A percentile compares a stretch with the other conserved stretches of the same genome.
Evolutionary conservation across 345 rosid genomes (phyloP).

Genomic region (Salix caprea): DNA sequence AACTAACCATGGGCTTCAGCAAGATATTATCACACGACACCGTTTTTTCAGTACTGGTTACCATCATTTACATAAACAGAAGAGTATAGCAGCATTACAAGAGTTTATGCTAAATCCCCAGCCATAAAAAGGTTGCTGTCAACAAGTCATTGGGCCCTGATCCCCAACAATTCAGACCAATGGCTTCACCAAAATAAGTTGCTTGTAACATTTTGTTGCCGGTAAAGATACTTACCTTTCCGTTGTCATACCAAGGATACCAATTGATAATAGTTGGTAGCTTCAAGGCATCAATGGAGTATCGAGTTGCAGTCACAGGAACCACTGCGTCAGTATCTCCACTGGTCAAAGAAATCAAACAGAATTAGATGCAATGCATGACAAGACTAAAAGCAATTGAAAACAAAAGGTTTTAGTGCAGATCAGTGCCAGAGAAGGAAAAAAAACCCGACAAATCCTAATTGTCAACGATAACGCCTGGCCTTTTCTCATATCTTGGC

Average conservation of each 20-base stretch:
- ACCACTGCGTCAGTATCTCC: conserved; percentile 91
- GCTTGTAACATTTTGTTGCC: not conserved
- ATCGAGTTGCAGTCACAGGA: conserved; percentile 84
- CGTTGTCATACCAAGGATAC: conserved; percentile 75
- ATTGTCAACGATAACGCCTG: not conserved
- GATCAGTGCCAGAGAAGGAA: not conserved
- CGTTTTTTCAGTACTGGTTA: not conserved
- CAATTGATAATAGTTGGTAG: conserved; percentile 64
- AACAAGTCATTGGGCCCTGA: too few species aligned
- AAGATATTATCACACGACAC: not conserved
- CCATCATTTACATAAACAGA: not conserved
- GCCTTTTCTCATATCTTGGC: not conserved
- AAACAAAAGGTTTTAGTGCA: not conserved
- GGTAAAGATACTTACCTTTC: conserved; percentile 37
- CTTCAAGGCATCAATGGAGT: conserved; percentile 77
- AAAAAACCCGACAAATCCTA: not conserved
- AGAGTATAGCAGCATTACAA: not conserved
- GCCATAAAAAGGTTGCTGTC: too few species aligned
- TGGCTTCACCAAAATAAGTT: not conserved
- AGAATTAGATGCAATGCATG: not conserved
- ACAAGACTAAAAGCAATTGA: not conserved
- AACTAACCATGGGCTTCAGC: too few species aligned
- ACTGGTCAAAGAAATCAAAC: conserved; percentile 41
- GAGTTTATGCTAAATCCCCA: not conserved
- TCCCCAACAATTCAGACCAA: not conserved